Evolutionary conservation across 345 rosid species (phyloP), one percentile per base, ranked within the genome.

Genomic region (Eucalyptus marginata): DNA sequence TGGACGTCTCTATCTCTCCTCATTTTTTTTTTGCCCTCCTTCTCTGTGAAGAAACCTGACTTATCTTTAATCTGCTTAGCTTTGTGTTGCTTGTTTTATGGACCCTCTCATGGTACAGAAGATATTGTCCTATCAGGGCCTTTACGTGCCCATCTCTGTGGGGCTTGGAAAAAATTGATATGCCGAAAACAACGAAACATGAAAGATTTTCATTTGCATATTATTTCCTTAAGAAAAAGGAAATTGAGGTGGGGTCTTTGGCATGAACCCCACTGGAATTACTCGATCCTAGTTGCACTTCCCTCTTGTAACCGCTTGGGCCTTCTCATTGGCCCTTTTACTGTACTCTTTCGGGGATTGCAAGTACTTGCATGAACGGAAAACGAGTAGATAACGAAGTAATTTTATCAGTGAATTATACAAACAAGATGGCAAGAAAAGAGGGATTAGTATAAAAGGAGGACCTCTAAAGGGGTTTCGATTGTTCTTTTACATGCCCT

Each of bases 231-330:
- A 31, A 86, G 54, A 44, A 52, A 62, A 89, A 40, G 76, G 81
- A 88, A 89, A 90, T n/a, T 8, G n/a, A 49, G 40, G 89, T 94
- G 92, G 92, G 93, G 93, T 91, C 89, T 49, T 29, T 31, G 79
- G 92, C 90, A 93, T 93, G 97, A 95, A 92, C 92, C 92, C 96
- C 96, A 94, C 96, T 92, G 89, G 96, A 93, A 92, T 94, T 95
- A 93, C 95, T 91, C 93, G 94, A 93, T 94, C 97, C 96, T 86
- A 92, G 58, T 95, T 96, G 95, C 96, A 90, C 79, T 87, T 92
- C 92, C 90, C 94, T 92, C 92, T 88, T 91, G 91, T 96, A 95
- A 97, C 98, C 96, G 98, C 96, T 96, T 96, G 95, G 90, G 93
- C 89, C 88, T 94, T 92, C 88, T 90, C 79, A 96, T 96, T 97